Conservation (phyloP, 2,329 filamentous ascomycete genomes). For the Penicillium brevicompactum region DNA sequence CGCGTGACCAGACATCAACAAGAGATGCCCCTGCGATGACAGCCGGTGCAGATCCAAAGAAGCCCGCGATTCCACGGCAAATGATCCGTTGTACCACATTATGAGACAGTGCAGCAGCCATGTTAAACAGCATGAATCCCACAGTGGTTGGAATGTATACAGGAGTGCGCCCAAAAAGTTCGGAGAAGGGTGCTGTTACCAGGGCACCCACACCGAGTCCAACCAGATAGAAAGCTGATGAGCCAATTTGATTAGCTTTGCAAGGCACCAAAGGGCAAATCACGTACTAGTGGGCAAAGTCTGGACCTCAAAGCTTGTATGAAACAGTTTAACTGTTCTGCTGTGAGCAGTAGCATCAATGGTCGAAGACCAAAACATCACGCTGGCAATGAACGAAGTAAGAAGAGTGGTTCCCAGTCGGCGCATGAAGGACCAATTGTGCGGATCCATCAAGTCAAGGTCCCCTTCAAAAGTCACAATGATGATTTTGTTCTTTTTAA, state of each 20-base stretch:
- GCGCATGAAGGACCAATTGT: constrained; percentile 44
- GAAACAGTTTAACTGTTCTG: constrained; percentile 32
- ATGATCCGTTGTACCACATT: constrained; percentile 51
- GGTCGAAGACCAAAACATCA: constrained; percentile 51
- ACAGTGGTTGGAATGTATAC: constrained; percentile 51
- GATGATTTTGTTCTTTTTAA: constrained; percentile 39
- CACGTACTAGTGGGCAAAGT: constrained; percentile 49
- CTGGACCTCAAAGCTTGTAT: constrained; percentile 23
- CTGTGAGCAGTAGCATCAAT: constrained; percentile 53
- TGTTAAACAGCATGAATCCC: constrained; percentile 52
- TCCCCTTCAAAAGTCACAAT: constrained; percentile 45
- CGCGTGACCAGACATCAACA: constrained; percentile 48
- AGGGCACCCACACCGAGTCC: constrained; percentile 52
- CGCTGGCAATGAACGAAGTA: constrained; percentile 42
- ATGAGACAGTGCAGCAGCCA: constrained; percentile 51
- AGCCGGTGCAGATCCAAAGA: constrained; percentile 49
- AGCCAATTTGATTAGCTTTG: constrained; percentile 11
- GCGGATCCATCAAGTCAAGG: constrained; percentile 48
- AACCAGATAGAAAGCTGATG: constrained; percentile 45
- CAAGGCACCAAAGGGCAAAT: constrained; percentile 33
- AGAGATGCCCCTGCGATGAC: constrained; percentile 49
- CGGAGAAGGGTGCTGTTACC: constrained; percentile 51
- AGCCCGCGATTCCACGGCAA: constrained; percentile 53
- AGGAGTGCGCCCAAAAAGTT: constrained; percentile 51
- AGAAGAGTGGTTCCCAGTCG: constrained; percentile 36